Percentiles rank a stretch among this genome's conserved stretches.
These are phyloP conservation scores for Didymella lethalis DNA, from an alignment of 2,329 filamentous ascomycete genomes.

Conservation along the genomic window DNA sequence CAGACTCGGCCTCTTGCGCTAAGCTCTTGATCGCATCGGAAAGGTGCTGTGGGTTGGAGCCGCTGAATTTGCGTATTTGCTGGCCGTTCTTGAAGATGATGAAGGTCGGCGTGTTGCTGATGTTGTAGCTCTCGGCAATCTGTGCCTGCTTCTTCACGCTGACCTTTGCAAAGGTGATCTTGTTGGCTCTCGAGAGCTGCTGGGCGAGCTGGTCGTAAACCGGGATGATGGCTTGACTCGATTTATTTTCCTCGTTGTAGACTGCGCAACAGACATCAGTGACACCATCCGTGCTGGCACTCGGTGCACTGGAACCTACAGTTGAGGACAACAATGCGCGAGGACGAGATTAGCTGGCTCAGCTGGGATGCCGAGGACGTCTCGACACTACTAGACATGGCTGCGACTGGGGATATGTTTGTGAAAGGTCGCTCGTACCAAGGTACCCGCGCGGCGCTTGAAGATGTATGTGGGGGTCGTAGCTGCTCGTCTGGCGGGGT, in stretches of 20 bases:
- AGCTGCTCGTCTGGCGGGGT: neutral
- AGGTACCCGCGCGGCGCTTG: constrained; percentile 13
- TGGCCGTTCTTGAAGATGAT: constrained; percentile 77
- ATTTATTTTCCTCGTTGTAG: constrained; percentile 85
- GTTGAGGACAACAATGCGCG: constrained; percentile 83
- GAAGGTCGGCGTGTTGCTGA: constrained; percentile 89
- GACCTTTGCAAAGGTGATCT: constrained; percentile 86
- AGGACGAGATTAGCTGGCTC: constrained; percentile 70
- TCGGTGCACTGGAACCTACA: constrained; percentile 67
- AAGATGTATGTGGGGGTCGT: constrained; percentile 26
- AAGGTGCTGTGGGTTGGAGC: constrained; percentile 76
- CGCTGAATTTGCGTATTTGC: constrained; percentile 72
- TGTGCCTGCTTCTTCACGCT: constrained; percentile 80
- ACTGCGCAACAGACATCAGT: constrained; percentile 62
- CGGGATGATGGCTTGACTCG: constrained; percentile 84
- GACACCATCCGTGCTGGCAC: constrained; percentile 26
- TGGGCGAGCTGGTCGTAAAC: constrained; percentile 79
- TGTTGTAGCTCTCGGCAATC: constrained; percentile 74
- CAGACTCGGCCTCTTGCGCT: constrained; percentile 66
- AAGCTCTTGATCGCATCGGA: constrained; percentile 76
- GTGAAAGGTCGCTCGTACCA: neutral
- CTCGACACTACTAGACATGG: constrained; percentile 56
- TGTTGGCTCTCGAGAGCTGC: constrained; percentile 73
- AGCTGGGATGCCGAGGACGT: constrained; percentile 55
- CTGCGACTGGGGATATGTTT: constrained; percentile 27